Evolutionary conservation across 108 stramenopile species (phyloP).

Genomic region (Fistulifera pelliculosa): DNA sequence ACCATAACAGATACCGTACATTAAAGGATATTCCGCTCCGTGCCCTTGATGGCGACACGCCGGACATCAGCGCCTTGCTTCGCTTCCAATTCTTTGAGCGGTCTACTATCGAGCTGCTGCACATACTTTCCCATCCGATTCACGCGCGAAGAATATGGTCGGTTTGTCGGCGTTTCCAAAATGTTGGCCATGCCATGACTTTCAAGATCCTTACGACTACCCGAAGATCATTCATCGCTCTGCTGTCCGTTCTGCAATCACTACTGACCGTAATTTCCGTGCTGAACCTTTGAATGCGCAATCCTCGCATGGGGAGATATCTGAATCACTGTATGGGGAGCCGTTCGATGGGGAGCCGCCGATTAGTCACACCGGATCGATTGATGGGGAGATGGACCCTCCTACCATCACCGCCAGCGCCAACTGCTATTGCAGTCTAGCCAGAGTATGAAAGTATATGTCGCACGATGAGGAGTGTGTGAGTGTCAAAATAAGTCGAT

Average conservation of each 20-base stretch:
- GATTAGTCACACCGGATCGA: too few relatives aligned
- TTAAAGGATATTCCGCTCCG: background rate
- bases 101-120: slow-evolving; percentile 7
- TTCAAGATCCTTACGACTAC: slow-evolving; percentile 12
- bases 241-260: slow-evolving; percentile 1
- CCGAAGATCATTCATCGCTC: slow-evolving; percentile 15
- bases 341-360: too few relatives aligned
- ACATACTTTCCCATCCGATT: background rate
- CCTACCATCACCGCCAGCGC: too few relatives aligned
- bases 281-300: background rate
- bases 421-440: too few relatives aligned
- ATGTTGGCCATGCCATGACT: slow-evolving; percentile 26
- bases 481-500: too few relatives aligned
- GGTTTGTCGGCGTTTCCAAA: slow-evolving; percentile 23
- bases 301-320: too few relatives aligned
- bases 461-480: too few relatives aligned
- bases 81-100: slow-evolving; percentile 1
- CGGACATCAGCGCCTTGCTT: slow-evolving; percentile 6
- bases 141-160: slow-evolving; percentile 1
- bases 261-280: background rate
- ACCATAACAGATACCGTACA: background rate
- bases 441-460: too few relatives aligned
- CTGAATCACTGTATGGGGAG: too few relatives aligned
- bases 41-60: background rate
- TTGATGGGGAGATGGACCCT: too few relatives aligned